Evolutionary conservation across 2,329 filamentous ascomycete species (phyloP).

Genomic region (Ramularia endophylla): DNA sequence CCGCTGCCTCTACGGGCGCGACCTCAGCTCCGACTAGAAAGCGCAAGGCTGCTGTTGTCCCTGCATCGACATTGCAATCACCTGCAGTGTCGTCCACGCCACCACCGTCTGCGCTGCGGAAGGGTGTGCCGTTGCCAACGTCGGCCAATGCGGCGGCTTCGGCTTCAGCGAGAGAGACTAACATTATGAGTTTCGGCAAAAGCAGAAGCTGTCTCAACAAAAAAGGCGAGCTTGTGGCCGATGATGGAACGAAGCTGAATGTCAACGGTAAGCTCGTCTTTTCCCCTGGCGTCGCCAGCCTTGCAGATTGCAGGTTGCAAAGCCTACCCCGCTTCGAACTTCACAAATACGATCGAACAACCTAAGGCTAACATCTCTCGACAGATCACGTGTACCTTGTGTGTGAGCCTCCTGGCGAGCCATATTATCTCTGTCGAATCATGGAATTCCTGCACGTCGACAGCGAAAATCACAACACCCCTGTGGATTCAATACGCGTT

Average conservation of each 20-base stretch:
- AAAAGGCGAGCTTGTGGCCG: slow-evolving; percentile 74
- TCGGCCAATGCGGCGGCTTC: slow-evolving; percentile 35
- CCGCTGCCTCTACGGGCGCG: slow-evolving; percentile 54
- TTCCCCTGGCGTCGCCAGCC: slow-evolving; percentile 11
- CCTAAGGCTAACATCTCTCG: slow-evolving; percentile 32
- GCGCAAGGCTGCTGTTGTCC: slow-evolving; percentile 64
- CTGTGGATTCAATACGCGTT: slow-evolving; percentile 81
- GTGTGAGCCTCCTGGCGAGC: slow-evolving; percentile 94
- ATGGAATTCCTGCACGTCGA: slow-evolving; percentile 94
- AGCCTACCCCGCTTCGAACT: slow-evolving; percentile 20
- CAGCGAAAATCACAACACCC: slow-evolving; percentile 60
- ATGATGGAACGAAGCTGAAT: slow-evolving; percentile 79
- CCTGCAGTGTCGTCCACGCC: slow-evolving; percentile 20
- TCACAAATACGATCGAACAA: background rate
- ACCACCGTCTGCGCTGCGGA: slow-evolving; percentile 21
- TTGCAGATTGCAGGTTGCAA: slow-evolving; percentile 15
- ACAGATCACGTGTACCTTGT: slow-evolving; percentile 88
- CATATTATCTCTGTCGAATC: slow-evolving; percentile 94
- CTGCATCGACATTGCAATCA: slow-evolving; percentile 21
- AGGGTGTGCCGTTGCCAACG: slow-evolving; percentile 17
- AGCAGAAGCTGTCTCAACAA: slow-evolving; percentile 59
- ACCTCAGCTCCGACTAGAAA: slow-evolving; percentile 58
- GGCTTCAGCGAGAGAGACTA: slow-evolving; percentile 57
- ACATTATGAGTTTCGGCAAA: slow-evolving; percentile 82
- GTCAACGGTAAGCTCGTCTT: slow-evolving; percentile 67